These are phyloP conservation scores for Litchi chinensis DNA, from an alignment of 345 rosid species.

Conservation along the genomic window DNA sequence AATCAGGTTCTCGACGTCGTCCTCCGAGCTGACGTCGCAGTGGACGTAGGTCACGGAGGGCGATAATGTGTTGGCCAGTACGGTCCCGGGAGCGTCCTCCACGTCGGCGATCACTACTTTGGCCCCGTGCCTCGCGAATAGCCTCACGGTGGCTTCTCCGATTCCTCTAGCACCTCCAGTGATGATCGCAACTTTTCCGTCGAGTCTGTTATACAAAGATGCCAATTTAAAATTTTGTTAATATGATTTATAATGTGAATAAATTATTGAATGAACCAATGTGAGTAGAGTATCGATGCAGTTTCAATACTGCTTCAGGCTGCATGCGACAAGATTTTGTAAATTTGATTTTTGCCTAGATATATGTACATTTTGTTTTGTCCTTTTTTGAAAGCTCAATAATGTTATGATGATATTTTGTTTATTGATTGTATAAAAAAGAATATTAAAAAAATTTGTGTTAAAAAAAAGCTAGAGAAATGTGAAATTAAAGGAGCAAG, in stretches of 20 bases:
- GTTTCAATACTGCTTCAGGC: no score
- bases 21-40: slow-evolving; percentile 71
- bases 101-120: slow-evolving; percentile 78
- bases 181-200: slow-evolving; percentile 72
- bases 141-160: slow-evolving; percentile 67
- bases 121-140: slow-evolving; percentile 77
- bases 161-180: slow-evolving; percentile 91
- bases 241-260: no score
- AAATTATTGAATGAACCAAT: no score
- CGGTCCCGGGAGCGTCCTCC: slow-evolving; percentile 49
- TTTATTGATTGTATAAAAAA: not conserved
- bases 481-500: not conserved
- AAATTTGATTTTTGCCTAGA: no score
- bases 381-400: not conserved
- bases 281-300: no score
- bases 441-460: no score
- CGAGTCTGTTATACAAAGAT: slow-evolving; percentile 45
- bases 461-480: not conserved
- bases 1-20: slow-evolving; percentile 58
- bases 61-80: slow-evolving; percentile 48
- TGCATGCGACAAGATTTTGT: no score
- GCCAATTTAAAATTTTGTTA: no score
- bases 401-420: not conserved
- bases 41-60: slow-evolving; percentile 55
- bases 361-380: not conserved